Percentiles rank a stretch among this genome's conserved stretches.
phyloP scores from a whole-genome alignment of 192 early-diverging fungal species.

The Entomortierella beljakovae region DNA sequence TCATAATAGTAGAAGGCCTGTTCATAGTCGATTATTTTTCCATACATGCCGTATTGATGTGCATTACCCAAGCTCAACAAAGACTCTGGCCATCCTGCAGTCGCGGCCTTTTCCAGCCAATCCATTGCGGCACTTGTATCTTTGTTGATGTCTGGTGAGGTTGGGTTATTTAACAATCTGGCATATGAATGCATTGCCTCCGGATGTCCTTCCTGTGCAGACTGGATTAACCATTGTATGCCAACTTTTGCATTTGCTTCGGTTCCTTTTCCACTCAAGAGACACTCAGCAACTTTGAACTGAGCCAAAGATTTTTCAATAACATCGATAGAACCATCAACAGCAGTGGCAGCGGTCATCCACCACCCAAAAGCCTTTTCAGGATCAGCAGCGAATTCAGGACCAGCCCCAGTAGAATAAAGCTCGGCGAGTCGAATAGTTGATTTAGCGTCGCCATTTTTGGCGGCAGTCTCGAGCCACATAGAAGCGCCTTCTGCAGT shows the following conservation, averaged over 20 bases:
- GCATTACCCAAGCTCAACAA: slow-evolving; percentile 50
- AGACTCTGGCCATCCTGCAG: slow-evolving; percentile 51
- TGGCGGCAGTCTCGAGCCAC: slow-evolving; percentile 52
- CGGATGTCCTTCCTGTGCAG: slow-evolving; percentile 52
- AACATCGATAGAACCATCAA: slow-evolving; percentile 48
- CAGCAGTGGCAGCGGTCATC: slow-evolving; percentile 49
- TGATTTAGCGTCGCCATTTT: slow-evolving; percentile 51
- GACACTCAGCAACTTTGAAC: slow-evolving; percentile 73
- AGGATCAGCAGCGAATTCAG: slow-evolving; percentile 37
- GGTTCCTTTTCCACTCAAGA: slow-evolving; percentile 58
- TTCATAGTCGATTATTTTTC: slow-evolving; percentile 39
- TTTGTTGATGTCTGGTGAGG: slow-evolving; percentile 31
- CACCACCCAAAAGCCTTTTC: slow-evolving; percentile 57
- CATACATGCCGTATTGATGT: slow-evolving; percentile 55
- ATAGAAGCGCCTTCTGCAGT: slow-evolving; percentile 52
- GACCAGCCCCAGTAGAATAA: slow-evolving; percentile 27
- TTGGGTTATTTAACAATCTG: slow-evolving; percentile 36
- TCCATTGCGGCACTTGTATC: slow-evolving; percentile 42
- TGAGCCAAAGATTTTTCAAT: slow-evolving; percentile 65
- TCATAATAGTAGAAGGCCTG: slow-evolving; percentile 55
- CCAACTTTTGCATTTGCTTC: slow-evolving; percentile 52
- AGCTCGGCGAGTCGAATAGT: slow-evolving; percentile 49
- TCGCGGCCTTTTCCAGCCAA: slow-evolving; percentile 49
- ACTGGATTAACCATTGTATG: slow-evolving; percentile 45
- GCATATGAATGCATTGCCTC: slow-evolving; percentile 54